Base-by-base conservation (phyloP, 331 rosid genomes). In the Malus hybrid region DNA sequence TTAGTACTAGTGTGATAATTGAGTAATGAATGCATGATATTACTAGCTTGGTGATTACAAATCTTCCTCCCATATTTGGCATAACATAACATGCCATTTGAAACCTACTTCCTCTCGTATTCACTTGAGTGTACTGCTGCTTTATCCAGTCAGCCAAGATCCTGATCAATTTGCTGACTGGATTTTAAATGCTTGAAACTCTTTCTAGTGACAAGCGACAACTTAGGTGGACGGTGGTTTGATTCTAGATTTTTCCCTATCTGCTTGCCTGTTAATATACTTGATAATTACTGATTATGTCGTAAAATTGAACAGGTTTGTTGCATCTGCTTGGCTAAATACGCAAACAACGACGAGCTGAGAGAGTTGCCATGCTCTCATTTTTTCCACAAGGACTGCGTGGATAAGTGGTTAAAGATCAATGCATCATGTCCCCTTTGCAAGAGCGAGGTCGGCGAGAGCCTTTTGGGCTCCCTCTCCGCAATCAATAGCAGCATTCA, bases 341-440 rank as follows among this genome's bases (percentile, higher is more conserved):
- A 89, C 56, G 93, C 86, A 61, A 81, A 90, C 80, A 82, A 93
- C 14, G 97, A 93, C 15, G 97, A 93, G 69, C 81, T 90, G 66
- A 86, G 93, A 78, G 97, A 93, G 77, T 76, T 93, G 86, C 88
- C 88, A 10, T 93, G 98, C 79, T 82, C 87, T 69, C 98, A 93
- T 82, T 87, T 93, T 73, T 87, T 93, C 77, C 97, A 93, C 93
- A 89, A 90, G 84, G 95, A 86, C 1, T 93, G 98, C 16, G 89
- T 93, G 24, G 98, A 93, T 75, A 93, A 87, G 78, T 93, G 98
- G 98, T 76, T 93, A 84, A 93, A 85, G 88, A 89, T 93, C 78
- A 93, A 87, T 61, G 98, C 98, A 0, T 77, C 78, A 13, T 93
- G 98, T 39, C 98, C 98, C 28, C 98, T 93, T 70, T 93, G 98